These are phyloP conservation scores for Penium margaritaceum DNA, from an alignment of 139 green algal species.

Conservation along the genomic window DNA sequence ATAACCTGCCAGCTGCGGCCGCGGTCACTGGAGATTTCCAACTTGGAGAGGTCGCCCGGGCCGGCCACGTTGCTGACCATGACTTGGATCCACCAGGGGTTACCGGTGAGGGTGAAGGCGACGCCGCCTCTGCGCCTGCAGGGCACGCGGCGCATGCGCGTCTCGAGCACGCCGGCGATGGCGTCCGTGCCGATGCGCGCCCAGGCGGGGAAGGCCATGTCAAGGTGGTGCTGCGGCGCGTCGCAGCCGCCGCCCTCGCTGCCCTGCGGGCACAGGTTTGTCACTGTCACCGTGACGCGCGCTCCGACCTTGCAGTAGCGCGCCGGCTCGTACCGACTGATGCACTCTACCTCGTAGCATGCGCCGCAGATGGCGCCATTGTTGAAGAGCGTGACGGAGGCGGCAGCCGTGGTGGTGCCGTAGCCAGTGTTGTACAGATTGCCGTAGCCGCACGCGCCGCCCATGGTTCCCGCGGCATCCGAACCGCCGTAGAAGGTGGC, in stretches of 20 bases:
- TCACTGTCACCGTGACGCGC: conserved; percentile 26
- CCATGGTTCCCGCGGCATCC: conserved; percentile 23
- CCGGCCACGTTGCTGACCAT: conserved; percentile 9
- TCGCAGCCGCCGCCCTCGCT: conserved; percentile 13
- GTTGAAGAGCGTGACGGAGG: conserved; percentile 11
- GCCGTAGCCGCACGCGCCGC: conserved; percentile 36
- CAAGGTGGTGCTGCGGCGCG: conserved; percentile 6
- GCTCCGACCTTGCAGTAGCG: neutral
- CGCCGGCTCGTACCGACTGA: neutral
- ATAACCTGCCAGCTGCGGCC: conserved; percentile 7
- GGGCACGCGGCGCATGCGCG: conserved; percentile 14
- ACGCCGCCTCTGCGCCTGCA: conserved; percentile 3
- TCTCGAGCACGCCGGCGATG: conserved; percentile 1
- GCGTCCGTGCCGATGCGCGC: neutral
- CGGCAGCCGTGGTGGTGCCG: conserved; percentile 29
- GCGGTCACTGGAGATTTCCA: neutral
- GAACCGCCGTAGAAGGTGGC: conserved; percentile 30
- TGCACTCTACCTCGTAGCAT: conserved; percentile 28
- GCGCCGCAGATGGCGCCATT: conserved; percentile 13
- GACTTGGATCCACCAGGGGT: conserved; percentile 12
- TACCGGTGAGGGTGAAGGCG: conserved; percentile 13
- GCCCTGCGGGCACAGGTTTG: conserved; percentile 25
- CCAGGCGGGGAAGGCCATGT: conserved; percentile 20
- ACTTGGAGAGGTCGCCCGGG: conserved; percentile 3
- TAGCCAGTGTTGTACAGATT: conserved; percentile 22